Evolutionary conservation across 441 rosid genomes (phyloP).

Genomic region (Macaranga tanarius): DNA sequence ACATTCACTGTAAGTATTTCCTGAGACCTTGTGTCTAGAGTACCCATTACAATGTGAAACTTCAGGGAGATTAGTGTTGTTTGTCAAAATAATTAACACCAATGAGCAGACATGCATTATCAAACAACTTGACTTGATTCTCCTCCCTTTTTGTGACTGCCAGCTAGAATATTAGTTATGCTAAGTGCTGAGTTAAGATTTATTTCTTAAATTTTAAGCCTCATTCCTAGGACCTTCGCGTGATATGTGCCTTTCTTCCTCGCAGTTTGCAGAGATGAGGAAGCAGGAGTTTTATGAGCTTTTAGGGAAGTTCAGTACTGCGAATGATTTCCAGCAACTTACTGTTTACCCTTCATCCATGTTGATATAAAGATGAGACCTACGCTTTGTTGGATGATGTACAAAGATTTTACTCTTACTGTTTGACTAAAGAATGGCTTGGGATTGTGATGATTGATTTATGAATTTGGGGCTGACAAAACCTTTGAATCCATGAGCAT

Average conservation of each 20-base stretch:
- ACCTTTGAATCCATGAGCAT: too few relatives aligned
- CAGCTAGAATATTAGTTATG: background rate
- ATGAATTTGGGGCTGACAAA: too few relatives aligned
- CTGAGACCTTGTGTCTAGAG: too few relatives aligned
- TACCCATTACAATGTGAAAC: background rate
- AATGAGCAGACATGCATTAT: too few relatives aligned
- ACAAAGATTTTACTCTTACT: background rate
- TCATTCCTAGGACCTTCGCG: background rate
- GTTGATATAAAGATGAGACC: background rate
- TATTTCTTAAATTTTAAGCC: background rate
- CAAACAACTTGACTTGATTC: background rate
- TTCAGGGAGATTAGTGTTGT: background rate
- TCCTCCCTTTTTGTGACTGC: background rate
- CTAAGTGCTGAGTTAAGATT: background rate
- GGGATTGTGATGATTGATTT: slow-evolving; percentile 10
- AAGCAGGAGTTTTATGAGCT: background rate
- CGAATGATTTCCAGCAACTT: background rate
- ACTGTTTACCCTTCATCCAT: background rate
- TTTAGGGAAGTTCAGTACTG: background rate
- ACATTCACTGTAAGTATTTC: slow-evolving; percentile 27
- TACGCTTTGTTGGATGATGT: slow-evolving; percentile 5
- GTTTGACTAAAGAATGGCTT: background rate
- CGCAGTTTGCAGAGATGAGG: slow-evolving; percentile 25
- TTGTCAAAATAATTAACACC: background rate
- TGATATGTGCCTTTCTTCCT: background rate